These are phyloP conservation scores for Citrus maxima DNA, from an alignment of 345 rosid genomes.

Conservation along the genomic window DNA sequence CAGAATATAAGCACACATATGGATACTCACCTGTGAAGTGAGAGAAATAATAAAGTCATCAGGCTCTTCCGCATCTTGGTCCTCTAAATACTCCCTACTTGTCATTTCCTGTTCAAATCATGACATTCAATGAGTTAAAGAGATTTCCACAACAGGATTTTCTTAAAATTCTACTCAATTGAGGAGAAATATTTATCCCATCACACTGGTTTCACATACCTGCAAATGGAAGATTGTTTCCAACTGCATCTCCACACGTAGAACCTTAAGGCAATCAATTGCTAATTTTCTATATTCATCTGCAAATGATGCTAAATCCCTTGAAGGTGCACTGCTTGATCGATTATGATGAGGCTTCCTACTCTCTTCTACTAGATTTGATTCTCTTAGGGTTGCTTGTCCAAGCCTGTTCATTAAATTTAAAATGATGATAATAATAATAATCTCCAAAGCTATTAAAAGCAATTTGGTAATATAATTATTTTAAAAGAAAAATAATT, in stretches of 20 bases:
- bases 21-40: slow-evolving; percentile 69
- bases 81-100: slow-evolving; percentile 82
- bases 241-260: slow-evolving; percentile 98
- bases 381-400: slow-evolving; percentile 46
- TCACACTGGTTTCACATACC: slow-evolving; percentile 41
- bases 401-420: slow-evolving; percentile 56
- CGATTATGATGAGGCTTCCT: slow-evolving; percentile 39
- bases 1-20: neutral
- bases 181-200: neutral
- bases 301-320: slow-evolving; percentile 74
- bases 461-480: neutral
- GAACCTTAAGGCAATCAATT: slow-evolving; percentile 90
- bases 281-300: slow-evolving; percentile 94
- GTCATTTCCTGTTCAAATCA: slow-evolving; percentile 75
- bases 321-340: slow-evolving; percentile 36
- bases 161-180: neutral
- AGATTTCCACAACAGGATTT: slow-evolving; percentile 12
- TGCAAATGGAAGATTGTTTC: slow-evolving; percentile 92
- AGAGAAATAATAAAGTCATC: slow-evolving; percentile 92
- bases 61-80: slow-evolving; percentile 97
- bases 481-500: slow-evolving; percentile 9
- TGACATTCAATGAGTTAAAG: slow-evolving; percentile 22
- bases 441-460: slow-evolving; percentile 10
- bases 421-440: neutral
- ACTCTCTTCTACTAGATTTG: slow-evolving; percentile 49